Evolutionary conservation across 495 filamentous ascomycete species (phyloP), one percentile per base, ranked within the genome.

Genomic region (Penicillium cinerascens): DNA sequence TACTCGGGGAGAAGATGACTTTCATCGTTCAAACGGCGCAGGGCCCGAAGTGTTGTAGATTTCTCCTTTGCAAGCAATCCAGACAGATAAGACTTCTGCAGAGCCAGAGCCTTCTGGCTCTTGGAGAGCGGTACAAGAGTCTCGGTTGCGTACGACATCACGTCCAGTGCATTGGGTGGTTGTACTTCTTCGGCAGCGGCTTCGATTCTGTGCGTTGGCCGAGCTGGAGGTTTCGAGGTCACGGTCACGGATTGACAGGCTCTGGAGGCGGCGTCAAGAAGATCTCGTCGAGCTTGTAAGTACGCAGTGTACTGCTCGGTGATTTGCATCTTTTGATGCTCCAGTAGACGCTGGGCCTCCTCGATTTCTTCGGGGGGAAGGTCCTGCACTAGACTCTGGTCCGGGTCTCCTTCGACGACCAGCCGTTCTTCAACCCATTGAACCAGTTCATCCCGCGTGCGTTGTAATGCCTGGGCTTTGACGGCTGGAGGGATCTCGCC

Each of bases 341-440:
- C 69, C 46, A 57, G 71, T 51, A 56, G 54, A 35, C 52, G 63
- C n/a, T 55, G 60, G 23, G 70, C 73, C 38, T 59, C 68, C 44
- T 72, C 66, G 3, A 68, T 72, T 47, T 71, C 72, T 39, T 65
- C 63, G 8, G 55, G 53, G 53, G 50, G 57, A 18, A 69, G 48
- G 21, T 74, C 68, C 42, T 75, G 70, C 26, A 75, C 66, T 38
- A 67, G 63, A 9, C 63, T 71, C 42, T 72, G 72, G 16, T 67
- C 70, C 1, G 49, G 58, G 43, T 63, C 72, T n/a, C 71, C 72
- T 20, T 80, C 81, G 47, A 74, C 80, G 25, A 75, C 71, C 7
- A 90, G 69, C 52, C 87, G 85, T 11, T 76, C 71, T 62, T 90
- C 86, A 20, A 90, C 85, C 86, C 87, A 90, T 55, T 77, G 75